Base-by-base conservation (phyloP, 192 early-diverging fungal species). In the Phlyctochytrium planicorne region DNA sequence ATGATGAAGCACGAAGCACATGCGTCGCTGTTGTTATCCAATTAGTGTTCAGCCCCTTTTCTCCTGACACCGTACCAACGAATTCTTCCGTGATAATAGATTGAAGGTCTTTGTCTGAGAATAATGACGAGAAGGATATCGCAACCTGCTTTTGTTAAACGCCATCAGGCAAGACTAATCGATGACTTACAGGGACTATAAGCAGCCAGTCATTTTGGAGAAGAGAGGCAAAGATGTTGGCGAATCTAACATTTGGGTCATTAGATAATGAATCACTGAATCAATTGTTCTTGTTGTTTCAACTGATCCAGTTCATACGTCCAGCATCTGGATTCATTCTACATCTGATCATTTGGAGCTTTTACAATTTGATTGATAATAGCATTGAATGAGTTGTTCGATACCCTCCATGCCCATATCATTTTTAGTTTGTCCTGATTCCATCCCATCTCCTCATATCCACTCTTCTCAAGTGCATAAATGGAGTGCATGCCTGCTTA, bases 201-300 rank as follows among this genome's bases (percentile, higher is more conserved):
- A 65, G 29, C 6, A 65, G 14, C 63, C 63, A 65, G 27, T 65
- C 63, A 53, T 65, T 65, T n/a, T 53, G 63, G n/a, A 65, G 53
- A 12, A 65, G 40, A 30, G 63, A 65, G 4, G 6, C 23, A 47
- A 31, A 65, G 12, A 65, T 50, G 63, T 65, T 65, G 61, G 61
- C 29, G 61, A 33, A 62, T 62, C 61, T 62, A 47, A 47, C 10
- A 47, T 47, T 47, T 20, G 20, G 40, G 10, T 47, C 40, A 47
- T 6, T 47, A 20, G 20, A 20, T 47, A 20, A 47, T 20, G 6
- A 47, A 14, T 47, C 40, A 47, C n/a, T n/a, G n/a, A n/a, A n/a
- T n/a, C n/a, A n/a, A n/a, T n/a, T n/a, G n/a, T n/a, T n/a, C n/a
- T n/a, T n/a, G n/a, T n/a, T n/a, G n/a, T n/a, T n/a, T n/a, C n/a